phyloP scores from a whole-genome alignment of 352 stramenopile species.

The Phytophthora rubi region DNA sequence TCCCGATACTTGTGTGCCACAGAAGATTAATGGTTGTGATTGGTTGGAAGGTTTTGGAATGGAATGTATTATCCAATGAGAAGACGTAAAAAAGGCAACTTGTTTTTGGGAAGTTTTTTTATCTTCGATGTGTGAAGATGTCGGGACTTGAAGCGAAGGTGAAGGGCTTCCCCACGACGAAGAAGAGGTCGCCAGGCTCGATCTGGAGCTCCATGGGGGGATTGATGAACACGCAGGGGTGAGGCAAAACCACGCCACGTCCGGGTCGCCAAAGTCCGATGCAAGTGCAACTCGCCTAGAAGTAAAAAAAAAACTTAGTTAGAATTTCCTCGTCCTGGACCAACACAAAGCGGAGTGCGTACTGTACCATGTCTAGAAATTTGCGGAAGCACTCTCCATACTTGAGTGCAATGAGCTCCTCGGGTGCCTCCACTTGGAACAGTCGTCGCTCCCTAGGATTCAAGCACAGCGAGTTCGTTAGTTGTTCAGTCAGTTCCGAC shows the following conservation, averaged over 20 bases:
- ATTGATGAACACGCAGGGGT: conserved; percentile 76
- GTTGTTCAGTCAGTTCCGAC: conserved; percentile 23
- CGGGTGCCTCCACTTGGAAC: conserved; percentile 70
- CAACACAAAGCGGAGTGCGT: not conserved
- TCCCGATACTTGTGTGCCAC: conserved; percentile 16
- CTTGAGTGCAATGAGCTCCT: conserved; percentile 51
- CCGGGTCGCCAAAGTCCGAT: conserved; percentile 73
- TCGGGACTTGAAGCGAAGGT: conserved; percentile 43
- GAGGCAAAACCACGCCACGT: conserved; percentile 53
- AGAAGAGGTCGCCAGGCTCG: conserved; percentile 67
- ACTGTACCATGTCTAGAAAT: conserved; percentile 74
- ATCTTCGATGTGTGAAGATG: conserved; percentile 42
- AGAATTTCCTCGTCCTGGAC: not conserved
- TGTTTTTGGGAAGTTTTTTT: not conserved
- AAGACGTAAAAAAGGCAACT: conserved; percentile 12
- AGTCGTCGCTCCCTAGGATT: conserved; percentile 54
- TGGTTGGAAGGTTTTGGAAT: conserved; percentile 5
- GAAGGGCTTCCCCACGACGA: conserved; percentile 73
- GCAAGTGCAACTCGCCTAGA: conserved; percentile 62
- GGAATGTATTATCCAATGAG: not conserved
- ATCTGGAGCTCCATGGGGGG: conserved; percentile 63
- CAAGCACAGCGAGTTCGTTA: conserved; percentile 3
- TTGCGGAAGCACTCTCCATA: conserved; percentile 76
- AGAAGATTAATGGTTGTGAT: conserved; percentile 12
- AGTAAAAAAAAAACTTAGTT: not conserved